Conservation (phyloP, 495 filamentous ascomycete genomes). For the Letharia columbiana region DNA sequence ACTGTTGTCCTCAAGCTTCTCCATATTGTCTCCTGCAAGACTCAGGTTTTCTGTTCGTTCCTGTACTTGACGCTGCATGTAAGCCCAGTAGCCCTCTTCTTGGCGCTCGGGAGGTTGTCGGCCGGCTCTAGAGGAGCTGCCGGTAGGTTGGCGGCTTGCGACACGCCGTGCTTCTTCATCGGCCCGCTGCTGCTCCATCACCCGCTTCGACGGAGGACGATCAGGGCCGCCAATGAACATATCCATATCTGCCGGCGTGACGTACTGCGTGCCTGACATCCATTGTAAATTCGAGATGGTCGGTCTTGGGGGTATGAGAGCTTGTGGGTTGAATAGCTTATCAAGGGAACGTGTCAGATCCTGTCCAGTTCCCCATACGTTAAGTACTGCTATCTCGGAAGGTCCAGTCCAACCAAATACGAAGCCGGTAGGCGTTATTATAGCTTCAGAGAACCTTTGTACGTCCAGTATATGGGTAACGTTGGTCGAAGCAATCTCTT, state of each 20-base stretch:
- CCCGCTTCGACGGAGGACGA: slow-evolving; percentile 71
- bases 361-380: slow-evolving; percentile 68
- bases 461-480: slow-evolving; percentile 61
- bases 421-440: slow-evolving; percentile 67
- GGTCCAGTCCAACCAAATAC: slow-evolving; percentile 86
- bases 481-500: slow-evolving; percentile 64
- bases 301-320: slow-evolving; percentile 67
- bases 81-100: slow-evolving; percentile 56
- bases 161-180: slow-evolving; percentile 50
- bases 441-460: slow-evolving; percentile 54
- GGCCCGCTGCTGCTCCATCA: slow-evolving; percentile 55
- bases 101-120: slow-evolving; percentile 22
- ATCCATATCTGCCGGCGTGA: slow-evolving; percentile 85
- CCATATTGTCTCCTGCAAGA: slow-evolving; percentile 75
- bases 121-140: slow-evolving; percentile 12
- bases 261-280: slow-evolving; percentile 90
- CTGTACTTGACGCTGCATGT: slow-evolving; percentile 72
- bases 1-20: slow-evolving; percentile 67
- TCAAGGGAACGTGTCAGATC: slow-evolving; percentile 52
- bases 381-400: slow-evolving; percentile 68
- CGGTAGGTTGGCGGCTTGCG: slow-evolving; percentile 33
- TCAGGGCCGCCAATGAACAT: slow-evolving; percentile 82
- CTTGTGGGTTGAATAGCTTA: slow-evolving; percentile 65
- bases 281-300: slow-evolving; percentile 94
- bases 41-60: slow-evolving; percentile 83